Evolutionary conservation across 1,284 basidiomycete species (phyloP), one percentile per base, ranked within the genome.

Genomic region (Cutaneotrichosporon sp.): DNA sequence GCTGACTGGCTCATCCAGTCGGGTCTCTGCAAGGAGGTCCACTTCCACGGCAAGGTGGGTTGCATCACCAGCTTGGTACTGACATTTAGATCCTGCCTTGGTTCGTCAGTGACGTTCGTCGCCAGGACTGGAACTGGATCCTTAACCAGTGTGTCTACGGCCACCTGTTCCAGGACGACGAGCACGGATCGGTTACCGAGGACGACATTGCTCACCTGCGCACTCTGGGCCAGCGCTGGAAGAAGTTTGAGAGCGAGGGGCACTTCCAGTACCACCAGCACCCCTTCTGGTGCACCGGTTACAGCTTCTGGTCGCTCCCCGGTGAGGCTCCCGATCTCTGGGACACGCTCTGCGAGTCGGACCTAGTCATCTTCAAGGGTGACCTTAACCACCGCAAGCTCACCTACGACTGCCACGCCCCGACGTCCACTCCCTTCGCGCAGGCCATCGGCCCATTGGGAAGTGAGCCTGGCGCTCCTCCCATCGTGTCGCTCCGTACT

Each of bases 261-360:
- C 89, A 86, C 78, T 96, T 90, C 88, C 82, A 90, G 47, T 97
- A 96, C 73, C 90, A 97, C 26, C 46, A 92, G 74, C 71, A 48
- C 94, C 90, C 93, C 17, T 94, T 92, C 82, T 94, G 90, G 90
- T 91, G 88, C 75, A 88, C 88, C 20, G 89, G 90, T n/a, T 92
- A 89, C 77, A 92, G 89, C 46, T 92, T 84, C 71, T 67, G 68
- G 92, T 88, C 92, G 60, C 77, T 97, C 53, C 86, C 87, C 65
- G 81, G 81, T 48, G 91, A 92, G 74, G 88, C 90, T 1, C 90
- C 90, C 3, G 93, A 97, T 81, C 81, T 97, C 47, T 97, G 96
- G 82, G 80, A 96, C 51, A 85, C 96, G 73, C 84, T 97, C 44
- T 86, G 88, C 58, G 85, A 84, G 40, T 90, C 88, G 30, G 87